Evolutionary conservation across 2,329 filamentous ascomycete species (phyloP), one percentile per base, ranked within the genome.

Genomic region (Hymenoscyphus salicellus): DNA sequence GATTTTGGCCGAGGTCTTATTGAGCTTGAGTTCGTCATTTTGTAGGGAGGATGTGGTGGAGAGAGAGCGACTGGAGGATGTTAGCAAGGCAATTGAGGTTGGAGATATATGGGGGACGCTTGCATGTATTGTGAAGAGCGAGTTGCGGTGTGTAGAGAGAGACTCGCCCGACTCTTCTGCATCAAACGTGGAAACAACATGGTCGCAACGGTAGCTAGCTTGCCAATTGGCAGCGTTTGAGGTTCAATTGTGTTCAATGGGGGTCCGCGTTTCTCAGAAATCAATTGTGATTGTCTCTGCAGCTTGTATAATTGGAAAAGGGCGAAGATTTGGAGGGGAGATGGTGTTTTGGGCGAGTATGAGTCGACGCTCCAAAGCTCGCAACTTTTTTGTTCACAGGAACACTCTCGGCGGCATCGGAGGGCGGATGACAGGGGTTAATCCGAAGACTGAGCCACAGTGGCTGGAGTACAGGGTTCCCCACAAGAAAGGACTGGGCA

Each of bases 1-100:
- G 81, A 99, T 94, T 76, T 83, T 78, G 67, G 87, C 82, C 66
- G 93, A 97, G 76, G 94, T 83, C 78, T 87, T 92, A 84, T 99
- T 99, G 77, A 97, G 86, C 72, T 83, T 69, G 55, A 63, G 68
- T 67, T 75, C 73, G 63, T 72, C 71, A 70, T 75, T 70, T 66
- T 68, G 68, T 30, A 70, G 66, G 36, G 66, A 66, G 46, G 71
- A 65, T 11, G 73, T 70, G 10, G 73, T 72, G 10, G 74, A 75
- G 5, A 76, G 63, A 16, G 69, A 69, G 33, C 75, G 74, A 55
- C 75, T 76, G 62, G 16, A 57, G 10, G 41, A 30, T 61, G 56
- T 72, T 63, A 70, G 58, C 55, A 56, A 61, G 62, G 41, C 55
- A 63, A 68, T 61, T 67, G 36, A 38, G 2, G 14, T 56, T 63